A percentile compares a stretch with the other conserved stretches of the same genome.
Evolutionary conservation across 345 rosid genomes (phyloP).

Genomic region (Citropsis articulata): DNA sequence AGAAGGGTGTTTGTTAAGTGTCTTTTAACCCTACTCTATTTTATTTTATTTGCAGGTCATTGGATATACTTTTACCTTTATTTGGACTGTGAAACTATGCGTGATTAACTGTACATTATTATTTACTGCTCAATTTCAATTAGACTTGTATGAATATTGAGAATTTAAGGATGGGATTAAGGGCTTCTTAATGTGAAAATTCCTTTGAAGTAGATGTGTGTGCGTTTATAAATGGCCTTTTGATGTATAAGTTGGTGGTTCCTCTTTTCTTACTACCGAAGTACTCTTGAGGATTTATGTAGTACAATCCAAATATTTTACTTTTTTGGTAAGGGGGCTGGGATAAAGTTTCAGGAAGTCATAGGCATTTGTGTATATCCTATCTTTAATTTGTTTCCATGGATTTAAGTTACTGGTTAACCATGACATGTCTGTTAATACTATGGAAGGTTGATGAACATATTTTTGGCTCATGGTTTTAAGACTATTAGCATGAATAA

Average conservation of each 20-base stretch:
- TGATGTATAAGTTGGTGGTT: not conserved
- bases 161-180: not conserved
- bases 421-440: not conserved
- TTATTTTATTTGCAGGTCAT: not conserved
- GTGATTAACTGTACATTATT: not conserved
- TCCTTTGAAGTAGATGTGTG: not conserved
- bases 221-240: not conserved
- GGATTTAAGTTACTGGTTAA: not conserved
- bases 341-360: not conserved
- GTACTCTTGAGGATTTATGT: not conserved
- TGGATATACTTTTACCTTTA: not conserved
- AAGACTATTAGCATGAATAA: not conserved
- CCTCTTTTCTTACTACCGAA: not conserved
- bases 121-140: not conserved
- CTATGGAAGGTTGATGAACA: not conserved
- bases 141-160: not conserved
- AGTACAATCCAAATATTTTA: not conserved
- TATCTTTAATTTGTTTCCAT: not conserved
- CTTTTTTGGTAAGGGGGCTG: not conserved
- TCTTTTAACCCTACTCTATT: not conserved
- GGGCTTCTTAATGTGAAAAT: not conserved
- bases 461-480: not conserved
- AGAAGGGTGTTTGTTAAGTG: not conserved
- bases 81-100: conserved; percentile 1
- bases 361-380: not conserved